Evolutionary conservation across 2,329 filamentous ascomycete species (phyloP), one percentile per base, ranked within the genome.

Genomic region (Capronia coronata): DNA sequence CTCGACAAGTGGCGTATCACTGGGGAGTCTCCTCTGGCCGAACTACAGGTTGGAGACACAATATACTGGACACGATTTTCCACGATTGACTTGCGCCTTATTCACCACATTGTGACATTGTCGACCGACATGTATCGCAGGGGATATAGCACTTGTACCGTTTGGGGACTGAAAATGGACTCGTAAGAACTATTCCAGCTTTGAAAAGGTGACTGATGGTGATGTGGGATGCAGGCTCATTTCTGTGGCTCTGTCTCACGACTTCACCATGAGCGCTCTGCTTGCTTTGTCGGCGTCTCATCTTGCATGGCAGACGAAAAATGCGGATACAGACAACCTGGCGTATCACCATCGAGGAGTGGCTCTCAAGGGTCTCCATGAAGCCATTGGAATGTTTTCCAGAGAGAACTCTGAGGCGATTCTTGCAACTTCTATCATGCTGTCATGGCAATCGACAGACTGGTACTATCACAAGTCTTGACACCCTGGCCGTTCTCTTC

Each of bases 371-470:
- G 91, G 91, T 2, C 73, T 97, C 41, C 88, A 95, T 63, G 85
- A 90, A 63, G 88, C 89, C 22, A 90, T 97, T 59, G 81, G 83
- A 38, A 77, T 78, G 16, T 96, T 97, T 68, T 94, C 86, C 2
- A 82, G 82, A 61, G 82, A 85, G 45, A 94, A 89, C 54, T 91
- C 88, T 1, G 91, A 98, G 69, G 89, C 90, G 37, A 84, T 96
- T 55, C 77, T 98, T 47, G 91, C 90, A 21, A 87, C 90, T 25
- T 96, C 91, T 21, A 81, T 96, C 38, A 79, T 97, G 41, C 77
- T 98, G 43, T 94, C 90, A 30, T 97, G 93, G 90, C 91, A 97
- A 72, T 87, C 88, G 48, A 93, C 84, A 52, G 91, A 97, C 72
- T 97, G 90, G 91, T 94, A 77, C 75, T 83, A 72, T 63, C 34